Evolutionary conservation across 768 basidiomycete genomes (phyloP), one percentile per base, ranked within the genome.

Genomic region (Leucocoprinus sp.): DNA sequence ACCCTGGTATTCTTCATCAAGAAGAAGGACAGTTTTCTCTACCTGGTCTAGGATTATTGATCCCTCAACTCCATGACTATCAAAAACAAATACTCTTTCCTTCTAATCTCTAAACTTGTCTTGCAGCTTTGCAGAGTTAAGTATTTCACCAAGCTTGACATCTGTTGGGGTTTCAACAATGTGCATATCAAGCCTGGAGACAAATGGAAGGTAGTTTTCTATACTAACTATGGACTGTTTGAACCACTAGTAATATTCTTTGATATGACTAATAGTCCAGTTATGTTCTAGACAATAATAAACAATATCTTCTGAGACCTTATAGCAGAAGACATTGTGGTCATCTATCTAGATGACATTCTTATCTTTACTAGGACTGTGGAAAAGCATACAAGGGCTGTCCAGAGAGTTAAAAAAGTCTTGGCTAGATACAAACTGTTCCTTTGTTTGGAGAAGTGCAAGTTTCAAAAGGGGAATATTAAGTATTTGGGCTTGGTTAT

Each of bases 191-290:
- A n/a, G n/a, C n/a, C n/a, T n/a, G n/a, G n/a, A n/a, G n/a, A n/a
- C n/a, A n/a, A n/a, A n/a, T n/a, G n/a, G n/a, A n/a, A n/a, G n/a
- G n/a, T 61, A 0, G 64, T 65, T 0, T 71, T 72, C 54, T 40
- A 41, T 4, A 63, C 58, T 0, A 51, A 59, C 9, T 53, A 49
- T 17, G 65, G 68, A 1, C 48, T 58, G 0, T 69, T 61, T 43
- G 62, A 73, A 56, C 62, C 54, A 18, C 42, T 55, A 4, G 67
- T 71, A 9, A 71, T 71, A 65, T 66, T 61, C 29, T 66, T 64
- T 28, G 63, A 65, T 0, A 42, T 63, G 3, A 54, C 50, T 28
- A 67, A 71, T 37, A 53, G 54, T 2, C 62, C 64, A 1, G 59
- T 64, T 0, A 59, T 60, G 0, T 70, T 71, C 52, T 64, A 69